phyloP scores from a whole-genome alignment of 176 grass and related monocot species.

The Phyllostachys edulis region DNA sequence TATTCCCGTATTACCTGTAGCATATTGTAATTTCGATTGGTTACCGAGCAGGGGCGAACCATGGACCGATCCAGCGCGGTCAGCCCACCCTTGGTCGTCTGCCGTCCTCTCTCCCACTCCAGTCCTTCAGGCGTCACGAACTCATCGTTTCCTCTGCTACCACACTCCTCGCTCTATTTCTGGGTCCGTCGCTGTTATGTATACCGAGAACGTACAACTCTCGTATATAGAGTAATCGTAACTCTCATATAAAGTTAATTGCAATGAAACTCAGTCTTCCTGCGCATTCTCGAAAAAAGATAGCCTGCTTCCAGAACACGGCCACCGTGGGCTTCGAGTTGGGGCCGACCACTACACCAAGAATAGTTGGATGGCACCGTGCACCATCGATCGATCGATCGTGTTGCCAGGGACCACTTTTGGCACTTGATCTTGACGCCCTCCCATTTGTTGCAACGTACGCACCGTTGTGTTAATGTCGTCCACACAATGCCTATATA shows the following conservation, averaged over 20 bases:
- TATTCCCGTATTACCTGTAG: background rate
- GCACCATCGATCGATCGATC: background rate
- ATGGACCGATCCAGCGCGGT: no score
- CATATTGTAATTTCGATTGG: background rate
- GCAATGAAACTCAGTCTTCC: background rate
- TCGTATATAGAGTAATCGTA: no score
- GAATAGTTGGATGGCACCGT: conserved; percentile 39
- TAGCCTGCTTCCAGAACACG: conserved; percentile 23
- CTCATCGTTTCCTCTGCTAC: no score
- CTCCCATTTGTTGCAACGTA: background rate
- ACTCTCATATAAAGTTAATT: background rate
- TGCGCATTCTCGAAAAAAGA: background rate
- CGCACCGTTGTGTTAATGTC: conserved; percentile 15
- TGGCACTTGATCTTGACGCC: conserved; percentile 30
- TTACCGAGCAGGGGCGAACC: no score
- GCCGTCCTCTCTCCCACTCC: no score
- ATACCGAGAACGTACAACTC: no score
- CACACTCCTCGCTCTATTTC: no score
- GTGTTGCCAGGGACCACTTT: conserved; percentile 34
- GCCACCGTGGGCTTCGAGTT: conserved; percentile 1
- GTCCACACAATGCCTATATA: conserved; percentile 14
- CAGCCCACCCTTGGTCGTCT: no score
- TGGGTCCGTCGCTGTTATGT: no score
- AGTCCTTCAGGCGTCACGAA: no score
- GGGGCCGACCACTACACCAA: conserved; percentile 40